phyloP scores from a whole-genome alignment of 176 grass and related monocot genomes.

The Sorghum bicolor region DNA sequence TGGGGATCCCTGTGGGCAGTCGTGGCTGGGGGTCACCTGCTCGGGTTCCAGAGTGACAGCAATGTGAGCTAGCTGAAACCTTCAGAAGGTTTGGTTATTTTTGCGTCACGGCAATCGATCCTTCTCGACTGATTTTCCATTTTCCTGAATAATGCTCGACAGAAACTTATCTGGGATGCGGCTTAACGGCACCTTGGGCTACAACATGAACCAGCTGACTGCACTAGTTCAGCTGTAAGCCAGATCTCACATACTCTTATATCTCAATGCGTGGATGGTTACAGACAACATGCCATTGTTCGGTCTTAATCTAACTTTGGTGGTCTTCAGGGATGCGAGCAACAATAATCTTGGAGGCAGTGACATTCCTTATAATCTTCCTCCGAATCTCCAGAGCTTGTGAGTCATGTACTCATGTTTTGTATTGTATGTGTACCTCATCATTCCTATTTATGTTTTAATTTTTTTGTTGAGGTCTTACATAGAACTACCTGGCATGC shows the following conservation, averaged over 20 bases:
- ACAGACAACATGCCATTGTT: not conserved
- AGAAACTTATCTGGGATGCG: constrained; percentile 77
- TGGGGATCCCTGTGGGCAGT: constrained; percentile 89
- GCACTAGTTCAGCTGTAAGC: constrained; percentile 75
- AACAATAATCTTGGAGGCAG: constrained; percentile 79
- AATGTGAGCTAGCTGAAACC: constrained; percentile 73
- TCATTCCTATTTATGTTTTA: not conserved
- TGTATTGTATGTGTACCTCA: not conserved
- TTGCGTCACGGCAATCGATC: not conserved
- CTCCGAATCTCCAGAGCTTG: constrained; percentile 79
- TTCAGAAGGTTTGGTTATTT: not conserved
- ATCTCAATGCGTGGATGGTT: not conserved
- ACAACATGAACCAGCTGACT: constrained; percentile 76
- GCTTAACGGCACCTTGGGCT: constrained; percentile 79
- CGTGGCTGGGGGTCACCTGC: constrained; percentile 73
- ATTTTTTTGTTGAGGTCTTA: not conserved
- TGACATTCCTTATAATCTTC: constrained; percentile 84
- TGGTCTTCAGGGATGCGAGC: constrained; percentile 70
- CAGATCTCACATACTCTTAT: not conserved
- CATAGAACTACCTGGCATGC: constrained; percentile 24
- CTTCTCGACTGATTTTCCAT: constrained; percentile 20
- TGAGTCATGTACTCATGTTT: constrained; percentile 47
- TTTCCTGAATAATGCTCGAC: constrained; percentile 5
- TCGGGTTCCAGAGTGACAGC: constrained; percentile 57
- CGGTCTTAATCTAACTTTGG: constrained; percentile 29